Base-by-base conservation (phyloP, 169 alveolate species). In the Theileria equi region DNA sequence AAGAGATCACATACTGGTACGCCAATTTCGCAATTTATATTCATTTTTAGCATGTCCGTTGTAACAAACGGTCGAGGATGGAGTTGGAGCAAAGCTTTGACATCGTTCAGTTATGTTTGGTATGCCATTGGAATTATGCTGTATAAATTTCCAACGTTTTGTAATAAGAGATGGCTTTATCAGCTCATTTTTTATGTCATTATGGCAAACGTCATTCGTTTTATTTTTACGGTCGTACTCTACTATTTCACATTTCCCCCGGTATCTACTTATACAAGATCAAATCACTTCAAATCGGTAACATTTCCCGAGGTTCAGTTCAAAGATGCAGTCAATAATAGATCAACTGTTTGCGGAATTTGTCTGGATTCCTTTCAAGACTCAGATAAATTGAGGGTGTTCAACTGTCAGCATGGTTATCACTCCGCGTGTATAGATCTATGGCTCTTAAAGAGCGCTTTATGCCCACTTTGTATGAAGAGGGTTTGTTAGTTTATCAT, bases 391-490 rank as follows among this genome's bases (percentile, higher is more conserved):
- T 36, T 86, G 62, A 58, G 84, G 26, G 66, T 78, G 48, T 58
- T 86, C 16, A 53, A 47, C 11, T 86, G 92, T 28, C 38, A 43
- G 58, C 92, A 86, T 72, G 81, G 86, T 17, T 86, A 65, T 45
- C 92, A 86, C 45, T 78, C 49, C 11, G 68, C 40, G 41, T 86
- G 92, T 41, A 82, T 85, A 2, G 88, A 86, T 53, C 66, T 58
- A 48, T 86, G 92, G 92, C 58, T 86, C 21, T 50, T 66, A 26
- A 57, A 71, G 31, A 86, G 88, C 60, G 66, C 66, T 35, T 53
- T 49, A 5, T 86, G 92, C 40, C 92, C 92, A 23, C 59, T 81
- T 26, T 86, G 92, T 61, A 50, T 77, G 86, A 21, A 60, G 8
- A 28, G 35, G 8, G 73, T 72, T 10, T 29, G 28, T 26, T 57